A percentile compares a stretch with the other conserved stretches of the same genome.
Conservation (phyloP, 2,329 filamentous ascomycete genomes). For the Amauroascus niger region DNA sequence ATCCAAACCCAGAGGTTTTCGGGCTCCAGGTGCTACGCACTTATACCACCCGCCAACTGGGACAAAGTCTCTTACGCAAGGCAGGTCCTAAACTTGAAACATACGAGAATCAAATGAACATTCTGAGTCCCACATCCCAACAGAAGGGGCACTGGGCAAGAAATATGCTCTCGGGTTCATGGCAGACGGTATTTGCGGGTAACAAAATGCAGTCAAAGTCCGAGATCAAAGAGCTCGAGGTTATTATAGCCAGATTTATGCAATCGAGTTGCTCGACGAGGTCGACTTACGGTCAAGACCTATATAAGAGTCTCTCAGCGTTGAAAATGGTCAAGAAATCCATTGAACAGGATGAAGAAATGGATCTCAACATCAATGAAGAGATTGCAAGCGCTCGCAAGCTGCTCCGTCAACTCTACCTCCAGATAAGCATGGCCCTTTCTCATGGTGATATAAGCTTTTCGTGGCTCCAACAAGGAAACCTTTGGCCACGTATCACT, state of each 20-base stretch:
- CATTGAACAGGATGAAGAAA: background rate
- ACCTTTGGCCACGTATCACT: slow-evolving; percentile 37
- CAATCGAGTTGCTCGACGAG: background rate
- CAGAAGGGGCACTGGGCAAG: background rate
- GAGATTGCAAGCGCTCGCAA: slow-evolving; percentile 21
- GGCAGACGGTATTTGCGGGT: background rate
- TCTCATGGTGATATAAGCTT: slow-evolving; percentile 22
- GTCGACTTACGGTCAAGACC: slow-evolving; percentile 29
- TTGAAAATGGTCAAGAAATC: slow-evolving; percentile 20
- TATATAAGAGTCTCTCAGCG: slow-evolving; percentile 31
- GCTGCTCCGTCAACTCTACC: slow-evolving; percentile 9
- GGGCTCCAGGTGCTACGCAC: background rate
- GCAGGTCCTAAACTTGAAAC: background rate
- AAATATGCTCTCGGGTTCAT: background rate
- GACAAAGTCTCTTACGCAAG: background rate
- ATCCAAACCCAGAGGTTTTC: background rate
- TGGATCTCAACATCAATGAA: slow-evolving; percentile 2
- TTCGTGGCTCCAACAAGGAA: slow-evolving; percentile 29
- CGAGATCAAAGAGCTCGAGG: slow-evolving; percentile 1
- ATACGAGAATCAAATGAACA: background rate
- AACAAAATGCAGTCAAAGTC: background rate
- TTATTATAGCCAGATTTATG: background rate
- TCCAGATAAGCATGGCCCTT: slow-evolving; percentile 15
- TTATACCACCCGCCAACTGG: background rate
- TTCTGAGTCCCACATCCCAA: background rate